These are phyloP conservation scores for Colletotrichum eremochloae DNA, from an alignment of 2,329 filamentous ascomycete species.

Conservation along the genomic window DNA sequence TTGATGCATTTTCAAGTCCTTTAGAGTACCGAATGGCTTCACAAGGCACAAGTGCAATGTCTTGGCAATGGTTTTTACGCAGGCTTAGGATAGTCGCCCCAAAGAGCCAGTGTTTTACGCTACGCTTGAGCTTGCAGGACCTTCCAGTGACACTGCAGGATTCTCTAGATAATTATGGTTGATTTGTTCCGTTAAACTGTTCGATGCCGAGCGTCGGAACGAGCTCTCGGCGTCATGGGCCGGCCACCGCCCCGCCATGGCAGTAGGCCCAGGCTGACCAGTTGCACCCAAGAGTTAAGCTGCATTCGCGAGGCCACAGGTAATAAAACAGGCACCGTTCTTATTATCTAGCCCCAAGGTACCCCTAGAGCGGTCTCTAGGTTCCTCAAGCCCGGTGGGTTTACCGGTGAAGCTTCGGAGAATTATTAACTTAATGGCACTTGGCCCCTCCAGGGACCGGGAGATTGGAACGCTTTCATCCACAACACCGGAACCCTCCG, in stretches of 20 bases:
- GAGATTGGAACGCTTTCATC: conserved; percentile 1
- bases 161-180: background rate
- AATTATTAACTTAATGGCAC: conserved; percentile 38
- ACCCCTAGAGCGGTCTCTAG: background rate
- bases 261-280: background rate
- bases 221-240: background rate
- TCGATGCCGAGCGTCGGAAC: background rate
- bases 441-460: conserved; percentile 20
- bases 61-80: background rate
- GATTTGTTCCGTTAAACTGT: conserved; percentile 11
- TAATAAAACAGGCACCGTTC: background rate
- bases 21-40: conserved; percentile 13
- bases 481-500: background rate
- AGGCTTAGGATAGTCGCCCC: background rate
- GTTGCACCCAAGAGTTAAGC: background rate
- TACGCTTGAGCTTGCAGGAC: background rate
- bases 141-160: background rate
- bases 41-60: background rate
- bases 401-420: conserved; percentile 22
- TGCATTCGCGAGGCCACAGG: background rate
- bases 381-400: background rate
- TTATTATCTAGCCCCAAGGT: background rate
- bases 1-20: conserved; percentile 7
- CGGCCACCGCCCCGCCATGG: background rate
- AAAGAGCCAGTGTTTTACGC: background rate